Base-by-base conservation (phyloP, 768 basidiomycete species). In the Suillus paluster region DNA sequence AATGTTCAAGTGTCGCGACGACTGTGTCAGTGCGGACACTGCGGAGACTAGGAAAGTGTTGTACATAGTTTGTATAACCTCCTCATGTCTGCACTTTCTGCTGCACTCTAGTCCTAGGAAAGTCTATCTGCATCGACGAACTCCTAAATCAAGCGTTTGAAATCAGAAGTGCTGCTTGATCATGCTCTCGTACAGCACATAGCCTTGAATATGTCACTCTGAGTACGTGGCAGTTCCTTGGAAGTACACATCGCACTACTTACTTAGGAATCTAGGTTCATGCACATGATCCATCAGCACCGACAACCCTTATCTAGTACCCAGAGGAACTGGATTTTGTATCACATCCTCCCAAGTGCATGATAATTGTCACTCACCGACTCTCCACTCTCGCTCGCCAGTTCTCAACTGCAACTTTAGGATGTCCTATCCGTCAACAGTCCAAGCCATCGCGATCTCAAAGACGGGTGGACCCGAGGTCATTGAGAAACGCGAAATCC, bases 381-480 rank as follows among this genome's bases (percentile, higher is more conserved):
- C 55, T 63, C 8, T 59, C 66, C n/a, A 69, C 67, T 55, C 39
- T 77, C 30, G 42, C 70, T 41, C 74, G 69, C 61, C 77, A 77
- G 41, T 64, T 79, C 57, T 75, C 74, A 27, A 56, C 70, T 38
- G 63, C 68, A 38, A 10, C 67, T 21, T 56, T n/a, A 66, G 45
- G 14, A 87, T 87, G 85, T 75, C 85, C 1, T 77, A 83, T 57
- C 91, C 90, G 1, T 68, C 79, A 38, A 89, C 80, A 10, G 83
- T 90, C 70, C 82, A 90, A 48, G 92, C 90, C 4, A 85, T 93
- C 63, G 84, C 86, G 60, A 89, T 94, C 72, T 73, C 84, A 14
- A 83, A 86, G 82, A 85, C 80, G 8, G 97, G 95, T 6, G 91
- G 86, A 7, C 73, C 89, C 33, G 92, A 96, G 57, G 91, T 92